Evolutionary conservation across 2,329 filamentous ascomycete species (phyloP).

Genomic region (Fusarium anguioides): DNA sequence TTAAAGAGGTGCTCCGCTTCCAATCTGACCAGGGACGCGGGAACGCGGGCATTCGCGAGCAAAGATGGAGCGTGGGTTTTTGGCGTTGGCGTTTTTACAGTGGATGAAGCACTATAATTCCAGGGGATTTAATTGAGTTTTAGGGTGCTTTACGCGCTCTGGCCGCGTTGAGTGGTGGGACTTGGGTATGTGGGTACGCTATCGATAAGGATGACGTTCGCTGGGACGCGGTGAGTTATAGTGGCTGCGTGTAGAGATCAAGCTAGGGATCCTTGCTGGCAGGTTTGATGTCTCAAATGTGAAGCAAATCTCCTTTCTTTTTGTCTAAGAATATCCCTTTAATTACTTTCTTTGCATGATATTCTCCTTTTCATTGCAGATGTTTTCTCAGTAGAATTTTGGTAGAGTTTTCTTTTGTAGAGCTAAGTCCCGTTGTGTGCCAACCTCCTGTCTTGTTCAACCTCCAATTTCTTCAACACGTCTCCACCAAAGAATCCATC

Average conservation of each 20-base stretch:
- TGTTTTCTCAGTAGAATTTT: background rate
- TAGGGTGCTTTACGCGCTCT: constrained; percentile 33
- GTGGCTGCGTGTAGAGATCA: constrained; percentile 21
- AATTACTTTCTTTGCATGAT: background rate
- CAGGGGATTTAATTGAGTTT: background rate
- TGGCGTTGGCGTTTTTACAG: constrained; percentile 33
- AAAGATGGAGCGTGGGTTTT: constrained; percentile 32
- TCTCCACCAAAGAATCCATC: constrained; percentile 31
- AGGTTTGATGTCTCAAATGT: constrained; percentile 12
- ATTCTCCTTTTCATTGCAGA: background rate
- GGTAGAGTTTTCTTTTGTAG: background rate
- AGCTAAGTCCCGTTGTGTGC: constrained; percentile 12
- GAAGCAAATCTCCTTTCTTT: background rate
- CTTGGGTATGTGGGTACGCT: background rate
- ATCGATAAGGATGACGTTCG: constrained; percentile 35
- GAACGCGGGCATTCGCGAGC: constrained; percentile 23
- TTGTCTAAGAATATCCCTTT: background rate
- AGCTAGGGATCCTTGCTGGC: constrained; percentile 29
- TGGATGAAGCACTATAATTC: background rate
- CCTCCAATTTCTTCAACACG: constrained; percentile 30
- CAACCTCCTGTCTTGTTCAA: constrained; percentile 26
- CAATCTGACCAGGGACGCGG: constrained; percentile 26
- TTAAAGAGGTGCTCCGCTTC: constrained; percentile 34
- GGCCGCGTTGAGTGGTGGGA: constrained; percentile 33
- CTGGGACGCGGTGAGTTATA: constrained; percentile 34